Conservation (phyloP, 495 filamentous ascomycete genomes). For the Penicillium antarcticum region DNA sequence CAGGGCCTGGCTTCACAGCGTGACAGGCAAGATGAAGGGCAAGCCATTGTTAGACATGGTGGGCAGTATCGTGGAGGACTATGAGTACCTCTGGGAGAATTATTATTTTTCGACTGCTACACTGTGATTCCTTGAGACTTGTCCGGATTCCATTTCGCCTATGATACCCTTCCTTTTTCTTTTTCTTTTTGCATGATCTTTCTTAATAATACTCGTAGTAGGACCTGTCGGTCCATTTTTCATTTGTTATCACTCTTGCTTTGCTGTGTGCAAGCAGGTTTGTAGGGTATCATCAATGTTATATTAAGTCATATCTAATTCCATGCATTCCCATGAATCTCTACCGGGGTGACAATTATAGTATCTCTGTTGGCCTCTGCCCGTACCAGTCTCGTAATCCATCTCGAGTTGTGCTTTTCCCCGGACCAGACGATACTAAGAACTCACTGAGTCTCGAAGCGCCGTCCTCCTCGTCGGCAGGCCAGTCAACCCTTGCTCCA, state of each 20-base stretch:
- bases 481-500: slow-evolving; percentile 78
- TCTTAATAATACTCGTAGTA: slow-evolving; percentile 6
- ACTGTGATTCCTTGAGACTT: slow-evolving; percentile 35
- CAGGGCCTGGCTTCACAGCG: slow-evolving; percentile 56
- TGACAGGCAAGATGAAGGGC: slow-evolving; percentile 65
- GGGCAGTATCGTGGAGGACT: slow-evolving; percentile 83
- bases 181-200: neutral
- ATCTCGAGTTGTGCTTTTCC: slow-evolving; percentile 21
- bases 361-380: slow-evolving; percentile 30
- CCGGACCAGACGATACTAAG: slow-evolving; percentile 41
- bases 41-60: slow-evolving; percentile 78
- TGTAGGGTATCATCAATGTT: slow-evolving; percentile 27
- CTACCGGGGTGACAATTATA: slow-evolving; percentile 10
- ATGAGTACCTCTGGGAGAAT: slow-evolving; percentile 96
- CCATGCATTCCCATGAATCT: neutral
- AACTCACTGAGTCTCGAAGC: slow-evolving; percentile 70
- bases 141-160: slow-evolving; percentile 8
- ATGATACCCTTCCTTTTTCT: slow-evolving; percentile 24
- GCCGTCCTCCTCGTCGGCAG: slow-evolving; percentile 63
- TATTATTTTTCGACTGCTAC: slow-evolving; percentile 87
- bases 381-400: slow-evolving; percentile 45
- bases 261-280: neutral
- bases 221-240: neutral
- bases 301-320: slow-evolving; percentile 17
- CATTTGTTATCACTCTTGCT: slow-evolving; percentile 10